Evolutionary conservation across 805 yeast species (phyloP), one percentile per base, ranked within the genome.

Genomic region (Candida corydali): DNA sequence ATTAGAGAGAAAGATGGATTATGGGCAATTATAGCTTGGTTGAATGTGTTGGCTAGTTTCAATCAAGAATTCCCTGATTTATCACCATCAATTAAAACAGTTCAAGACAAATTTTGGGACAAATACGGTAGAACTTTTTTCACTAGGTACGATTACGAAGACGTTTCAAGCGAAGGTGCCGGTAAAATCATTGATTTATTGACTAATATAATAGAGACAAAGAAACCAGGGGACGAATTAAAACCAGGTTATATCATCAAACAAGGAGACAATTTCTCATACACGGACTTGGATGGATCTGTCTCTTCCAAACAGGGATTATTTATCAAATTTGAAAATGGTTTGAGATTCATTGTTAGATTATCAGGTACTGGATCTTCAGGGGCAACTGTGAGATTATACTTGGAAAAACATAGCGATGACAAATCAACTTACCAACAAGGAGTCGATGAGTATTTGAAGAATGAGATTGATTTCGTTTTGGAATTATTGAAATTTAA

Each of bases 1-100:
- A 84, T 93, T 47, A 83, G 98, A 59, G 98, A 91, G 63, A 91
- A 91, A 63, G 98, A 91, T 64, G 98, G 98, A 43, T 64, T 91
- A 42, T 91, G 98, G 98, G 98, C 98, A 25, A 78, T 91, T 53
- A 76, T 87, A 43, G 98, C 98, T 5, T 91, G 98, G 98, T 76
- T 93, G 55, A 93, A 93, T 54, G 87, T 91, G 38, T 73, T 91
- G 54, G 98, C 97, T 17, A 86, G 82, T 31, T 88, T 83, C 58
- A 78, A 79, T 52, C 48, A 61, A 44, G 55, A 65, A 35, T 71
- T 80, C 54, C 83, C 86, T 34, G 69, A 67, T 24, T 61, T 69
- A 31, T 53, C 55, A 40, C 62, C 60, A 30, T 75, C 93, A 19
- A 87, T 91, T 50, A 76, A 78, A 47, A 73, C 77, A 27, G 91